phyloP scores from a whole-genome alignment of 106 monocot species.

The Acorus calamus region DNA sequence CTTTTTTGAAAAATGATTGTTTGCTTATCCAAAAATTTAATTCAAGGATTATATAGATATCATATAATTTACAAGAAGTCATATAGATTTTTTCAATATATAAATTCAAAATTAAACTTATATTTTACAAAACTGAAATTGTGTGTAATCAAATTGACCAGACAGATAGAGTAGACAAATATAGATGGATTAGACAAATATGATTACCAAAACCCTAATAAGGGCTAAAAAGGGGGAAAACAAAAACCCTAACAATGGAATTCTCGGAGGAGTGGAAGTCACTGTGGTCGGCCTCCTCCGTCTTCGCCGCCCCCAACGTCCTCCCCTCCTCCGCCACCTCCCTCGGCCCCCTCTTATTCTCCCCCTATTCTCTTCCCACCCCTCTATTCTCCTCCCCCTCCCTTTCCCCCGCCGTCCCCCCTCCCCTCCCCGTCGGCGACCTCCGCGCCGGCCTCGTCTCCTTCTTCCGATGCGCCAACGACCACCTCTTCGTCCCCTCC shows the following conservation, averaged over 20 bases:
- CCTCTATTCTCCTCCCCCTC: constrained; percentile 10
- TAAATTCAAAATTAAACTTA: too few species aligned
- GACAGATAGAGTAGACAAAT: too few species aligned
- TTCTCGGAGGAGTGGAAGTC: constrained; percentile 21
- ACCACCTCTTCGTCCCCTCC: constrained; percentile 6
- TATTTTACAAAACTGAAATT: too few species aligned
- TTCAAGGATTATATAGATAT: too few species aligned
- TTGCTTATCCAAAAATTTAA: too few species aligned
- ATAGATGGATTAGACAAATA: too few species aligned
- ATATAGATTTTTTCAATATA: too few species aligned
- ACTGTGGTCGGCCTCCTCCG: constrained; percentile 8
- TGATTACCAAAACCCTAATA: too few species aligned
- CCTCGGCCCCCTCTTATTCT: constrained; percentile 13
- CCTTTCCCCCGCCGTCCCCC: not conserved
- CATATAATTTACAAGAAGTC: too few species aligned
- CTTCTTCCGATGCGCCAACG: constrained; percentile 2
- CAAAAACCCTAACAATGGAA: constrained; percentile 4
- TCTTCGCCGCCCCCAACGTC: constrained; percentile 15
- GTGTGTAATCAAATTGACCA: too few species aligned
- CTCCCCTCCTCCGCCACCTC: not conserved
- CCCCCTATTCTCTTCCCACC: not conserved
- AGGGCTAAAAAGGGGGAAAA: too few species aligned
- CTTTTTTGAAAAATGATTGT: too few species aligned
- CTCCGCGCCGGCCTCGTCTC: constrained; percentile 1
- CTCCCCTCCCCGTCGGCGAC: not conserved